Evolutionary conservation across 345 rosid species (phyloP).

Genomic region (Stellera chamaejasme): DNA sequence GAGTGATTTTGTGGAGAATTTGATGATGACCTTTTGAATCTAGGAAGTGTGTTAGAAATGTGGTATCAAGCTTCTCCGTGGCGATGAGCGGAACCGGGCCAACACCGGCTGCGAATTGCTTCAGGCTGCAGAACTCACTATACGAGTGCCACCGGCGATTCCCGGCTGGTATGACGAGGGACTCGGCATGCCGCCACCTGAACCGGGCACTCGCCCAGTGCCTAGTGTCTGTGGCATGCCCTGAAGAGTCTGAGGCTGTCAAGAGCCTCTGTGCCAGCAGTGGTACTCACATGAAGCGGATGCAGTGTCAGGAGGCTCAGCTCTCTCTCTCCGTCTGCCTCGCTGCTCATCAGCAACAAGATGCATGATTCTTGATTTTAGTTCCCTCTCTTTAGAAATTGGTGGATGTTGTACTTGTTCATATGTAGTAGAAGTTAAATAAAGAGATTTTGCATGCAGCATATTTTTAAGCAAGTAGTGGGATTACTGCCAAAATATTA

Average conservation of each 20-base stretch:
- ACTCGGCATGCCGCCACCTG: conserved; percentile 62
- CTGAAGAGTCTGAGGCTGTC: conserved; percentile 74
- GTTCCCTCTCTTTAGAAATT: too few species aligned
- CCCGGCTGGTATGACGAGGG: conserved; percentile 37
- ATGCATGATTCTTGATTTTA: too few species aligned
- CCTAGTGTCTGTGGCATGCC: conserved; percentile 54
- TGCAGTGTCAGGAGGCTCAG: conserved; percentile 82
- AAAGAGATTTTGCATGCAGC: too few species aligned
- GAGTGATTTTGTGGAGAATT: too few species aligned
- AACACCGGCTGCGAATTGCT: conserved; percentile 24
- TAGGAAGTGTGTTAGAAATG: not conserved
- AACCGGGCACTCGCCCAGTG: conserved; percentile 73
- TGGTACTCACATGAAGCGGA: conserved; percentile 73
- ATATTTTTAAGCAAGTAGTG: too few species aligned
- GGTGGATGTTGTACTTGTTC: too few species aligned
- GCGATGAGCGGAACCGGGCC: too few species aligned
- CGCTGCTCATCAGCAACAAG: conserved; percentile 25
- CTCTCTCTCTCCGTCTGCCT: conserved; percentile 57
- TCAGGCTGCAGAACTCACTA: conserved; percentile 51
- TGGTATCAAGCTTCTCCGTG: not conserved
- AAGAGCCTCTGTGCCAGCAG: conserved; percentile 67
- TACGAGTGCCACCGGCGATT: conserved; percentile 62
- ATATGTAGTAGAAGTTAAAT: too few species aligned
- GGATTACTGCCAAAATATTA: too few species aligned
- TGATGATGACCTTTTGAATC: not conserved